Evolutionary conservation across 805 yeast species (phyloP).

Genomic region (Hyphopichia homilentoma): DNA sequence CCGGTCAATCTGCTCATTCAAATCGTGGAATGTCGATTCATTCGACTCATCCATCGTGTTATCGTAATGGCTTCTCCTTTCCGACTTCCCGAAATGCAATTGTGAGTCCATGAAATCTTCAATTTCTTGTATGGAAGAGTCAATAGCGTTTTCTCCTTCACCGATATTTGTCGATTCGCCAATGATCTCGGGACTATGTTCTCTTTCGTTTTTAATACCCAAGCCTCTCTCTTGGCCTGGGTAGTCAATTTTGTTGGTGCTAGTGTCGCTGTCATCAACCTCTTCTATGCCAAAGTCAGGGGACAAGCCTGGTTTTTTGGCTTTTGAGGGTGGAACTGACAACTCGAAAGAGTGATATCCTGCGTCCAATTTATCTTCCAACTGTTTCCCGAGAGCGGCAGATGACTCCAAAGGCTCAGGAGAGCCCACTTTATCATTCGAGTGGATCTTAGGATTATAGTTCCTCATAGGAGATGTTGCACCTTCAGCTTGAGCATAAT

Average conservation of each 20-base stretch:
- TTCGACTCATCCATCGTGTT: not conserved
- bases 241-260: not conserved
- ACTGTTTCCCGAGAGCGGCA: constrained; percentile 22
- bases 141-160: constrained; percentile 15
- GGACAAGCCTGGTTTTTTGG: constrained; percentile 3
- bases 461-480: constrained; percentile 21
- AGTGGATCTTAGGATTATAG: constrained; percentile 4
- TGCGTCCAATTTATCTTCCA: constrained; percentile 16
- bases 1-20: not conserved
- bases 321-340: not conserved
- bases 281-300: constrained; percentile 37
- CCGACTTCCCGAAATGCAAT: constrained; percentile 14
- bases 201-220: constrained; percentile 4
- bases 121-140: constrained; percentile 37
- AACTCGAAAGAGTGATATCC: constrained; percentile 6
- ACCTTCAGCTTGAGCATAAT: constrained; percentile 17
- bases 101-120: constrained; percentile 37
- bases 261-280: constrained; percentile 25
- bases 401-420: constrained; percentile 24
- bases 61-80: constrained; percentile 1
- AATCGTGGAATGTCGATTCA: not conserved
- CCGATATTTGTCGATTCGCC: constrained; percentile 14
- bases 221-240: constrained; percentile 5
- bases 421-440: not conserved
- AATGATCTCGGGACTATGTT: constrained; percentile 7